Base-by-base conservation (phyloP, 257 asterid species). In the Petrea volubilis region DNA sequence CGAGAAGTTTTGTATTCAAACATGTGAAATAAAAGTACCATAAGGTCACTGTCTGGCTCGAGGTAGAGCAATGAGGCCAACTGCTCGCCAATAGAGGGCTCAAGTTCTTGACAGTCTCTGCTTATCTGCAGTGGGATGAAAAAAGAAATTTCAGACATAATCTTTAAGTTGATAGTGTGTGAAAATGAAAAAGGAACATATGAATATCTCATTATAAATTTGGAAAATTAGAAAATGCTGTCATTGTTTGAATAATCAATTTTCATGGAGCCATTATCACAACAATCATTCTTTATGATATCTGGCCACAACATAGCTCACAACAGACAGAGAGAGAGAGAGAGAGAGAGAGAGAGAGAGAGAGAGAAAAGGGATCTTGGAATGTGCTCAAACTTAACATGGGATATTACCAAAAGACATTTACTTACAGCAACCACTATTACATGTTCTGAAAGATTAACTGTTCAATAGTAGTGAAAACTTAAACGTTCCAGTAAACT, bases 21-120 rank as follows among this genome's bases (percentile, higher is more conserved):
- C n/a, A n/a, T n/a, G n/a, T n/a, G 49, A 55, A 58, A 52, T 34
- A 27, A 11, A 41, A 73, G 64, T 93, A 93, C 98, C 98, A 90
- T 93, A 68, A 93, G 92, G 76, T 93, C 97, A 74, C 98, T 87
- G 81, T 90, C 97, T 20, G 97, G 96, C 84, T 93, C 96, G 46
- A 87, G 88, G 88, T 93, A 93, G 52, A 91, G 95, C 77, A 89
- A 72, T 57, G 93, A 89, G 8, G 88, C 90, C 86, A 93, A 80
- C 87, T 91, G 96, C 86, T 86, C 96, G 36, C 97, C 98, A 64
- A 91, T 56, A 70, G 94, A 87, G 71, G 92, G 90, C 73, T 93
- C 98, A 46, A 93, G 80, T 77, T 93, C 97, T 60, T 90, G 98
- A 72, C 98, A 93, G 74, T 93, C 98, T 80, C 98, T 84, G 78